Base-by-base conservation (phyloP, 2,329 filamentous ascomycete species). In the Pyrenophora tritici-repentis region DNA sequence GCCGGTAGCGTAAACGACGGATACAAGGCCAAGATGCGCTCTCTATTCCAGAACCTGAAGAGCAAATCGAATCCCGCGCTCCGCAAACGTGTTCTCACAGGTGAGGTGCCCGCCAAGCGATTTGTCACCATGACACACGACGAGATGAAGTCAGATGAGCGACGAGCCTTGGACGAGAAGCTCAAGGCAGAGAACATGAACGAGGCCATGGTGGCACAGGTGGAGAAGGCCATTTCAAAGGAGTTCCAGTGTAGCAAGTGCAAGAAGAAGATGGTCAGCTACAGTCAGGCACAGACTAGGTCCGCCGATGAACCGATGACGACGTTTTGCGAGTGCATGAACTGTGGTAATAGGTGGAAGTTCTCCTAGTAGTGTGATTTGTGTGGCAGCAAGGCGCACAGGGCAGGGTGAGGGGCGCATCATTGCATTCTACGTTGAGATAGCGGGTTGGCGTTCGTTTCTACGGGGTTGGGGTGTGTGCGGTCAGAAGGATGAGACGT, bases 131-230 rank as follows among this genome's bases (percentile, higher is more conserved):
- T 99, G 94, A 84, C 86, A 7, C 86, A 90, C 65, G 89, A 96
- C 47, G 93, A 97, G 73, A 84, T 99, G 71, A 95, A 95, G 79
- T 94, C 89, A 40, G 87, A 86, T 42, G 86, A 94, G 74, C 88
- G 90, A 75, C 85, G 86, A 55, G 85, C 85, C 65, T 84, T 87
- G 68, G 91, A 97, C 62, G 79, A 83, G 62, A 85, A 86, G 73
- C 82, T 96, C 42, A 83, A 91, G 71, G 86, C 89, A 76, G 91
- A 97, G 76, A 99, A 99, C 76, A 92, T 97, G 89, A 91, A 91
- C 79, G 91, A 93, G 75, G 91, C 94, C 1, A 95, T 97, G 86
- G 92, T 96, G 9, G 90, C 93, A 50, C 89, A 92, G 81, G 89
- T 86, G 14, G 88, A 96, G 76, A 94, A 91, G 82, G 92, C 88